Evolutionary conservation across 306 rosid species (phyloP).

Genomic region (Carpinus viminea): DNA sequence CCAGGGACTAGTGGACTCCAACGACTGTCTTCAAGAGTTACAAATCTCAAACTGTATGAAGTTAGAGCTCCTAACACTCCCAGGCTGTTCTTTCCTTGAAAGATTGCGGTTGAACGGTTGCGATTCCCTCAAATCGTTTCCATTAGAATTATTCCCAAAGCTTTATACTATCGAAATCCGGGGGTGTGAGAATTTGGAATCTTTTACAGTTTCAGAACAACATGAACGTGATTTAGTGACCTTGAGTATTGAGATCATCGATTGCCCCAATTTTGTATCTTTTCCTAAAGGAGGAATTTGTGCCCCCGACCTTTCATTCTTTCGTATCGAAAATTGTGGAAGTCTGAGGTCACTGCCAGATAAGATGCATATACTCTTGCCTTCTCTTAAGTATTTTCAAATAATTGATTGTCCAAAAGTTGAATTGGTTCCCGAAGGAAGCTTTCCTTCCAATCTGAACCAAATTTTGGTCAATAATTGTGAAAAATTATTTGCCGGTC

Average conservation of each 20-base stretch:
- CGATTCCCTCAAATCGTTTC: not conserved
- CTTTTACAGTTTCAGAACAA: not conserved
- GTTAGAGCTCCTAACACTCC: too few relatives aligned
- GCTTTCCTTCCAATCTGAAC: not conserved
- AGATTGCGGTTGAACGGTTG: accelerated
- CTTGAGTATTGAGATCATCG: not conserved
- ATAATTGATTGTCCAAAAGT: not conserved
- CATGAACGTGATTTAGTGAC: not conserved
- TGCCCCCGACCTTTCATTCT: not conserved
- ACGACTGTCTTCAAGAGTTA: not conserved
- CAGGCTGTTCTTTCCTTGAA: not conserved
- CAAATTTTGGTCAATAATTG: not conserved
- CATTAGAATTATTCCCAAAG: not conserved
- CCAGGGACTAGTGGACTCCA: not conserved
- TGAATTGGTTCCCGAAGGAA: not conserved
- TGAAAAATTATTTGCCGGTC: not conserved
- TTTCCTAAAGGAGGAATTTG: not conserved
- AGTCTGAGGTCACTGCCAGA: not conserved
- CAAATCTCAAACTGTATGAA: too few relatives aligned
- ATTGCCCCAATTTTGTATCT: not conserved
- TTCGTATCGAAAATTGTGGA: accelerated
- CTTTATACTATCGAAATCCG: not conserved
- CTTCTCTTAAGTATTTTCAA: not conserved
- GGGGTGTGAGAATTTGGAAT: not conserved
- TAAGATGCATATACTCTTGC: not conserved